Conservation (phyloP, 164 flowering plant species). For the Vitis vinifera region DNA sequence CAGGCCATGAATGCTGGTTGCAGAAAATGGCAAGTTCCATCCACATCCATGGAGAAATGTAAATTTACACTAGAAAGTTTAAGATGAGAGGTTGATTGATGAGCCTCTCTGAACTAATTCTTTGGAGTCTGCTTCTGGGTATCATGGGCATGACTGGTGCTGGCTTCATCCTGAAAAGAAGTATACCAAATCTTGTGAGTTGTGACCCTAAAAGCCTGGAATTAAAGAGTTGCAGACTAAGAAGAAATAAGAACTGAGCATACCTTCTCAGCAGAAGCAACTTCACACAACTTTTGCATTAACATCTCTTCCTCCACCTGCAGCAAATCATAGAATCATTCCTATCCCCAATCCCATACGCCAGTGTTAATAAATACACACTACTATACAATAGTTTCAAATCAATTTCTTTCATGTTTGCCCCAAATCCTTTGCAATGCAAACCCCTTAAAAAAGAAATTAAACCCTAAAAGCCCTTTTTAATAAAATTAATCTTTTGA, state of each 20-base stretch:
- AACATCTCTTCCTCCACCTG: conserved; percentile 78
- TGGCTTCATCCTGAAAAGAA: conserved; percentile 12
- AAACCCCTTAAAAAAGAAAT: too few species aligned
- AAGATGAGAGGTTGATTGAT: too few species aligned
- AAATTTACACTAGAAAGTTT: too few species aligned
- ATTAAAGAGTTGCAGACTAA: background rate
- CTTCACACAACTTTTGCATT: conserved; percentile 62
- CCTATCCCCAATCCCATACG: too few species aligned
- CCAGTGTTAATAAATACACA: too few species aligned
- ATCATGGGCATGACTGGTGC: conserved; percentile 7
- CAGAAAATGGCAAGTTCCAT: background rate
- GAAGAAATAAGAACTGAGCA: background rate
- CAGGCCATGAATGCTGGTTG: too few species aligned
- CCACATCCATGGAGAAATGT: background rate
- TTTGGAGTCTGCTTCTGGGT: background rate
- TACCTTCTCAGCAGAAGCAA: conserved; percentile 43
- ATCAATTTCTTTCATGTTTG: too few species aligned
- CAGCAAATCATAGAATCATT: conserved; percentile 19
- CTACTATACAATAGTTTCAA: too few species aligned
- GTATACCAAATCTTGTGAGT: background rate
- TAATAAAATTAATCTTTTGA: too few species aligned
- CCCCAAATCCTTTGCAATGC: too few species aligned
- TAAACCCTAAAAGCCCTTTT: too few species aligned
- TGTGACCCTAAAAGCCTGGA: background rate
- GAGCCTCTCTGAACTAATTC: background rate